phyloP scores from a whole-genome alignment of 805 yeast species.

The Nakazawaea populi region DNA sequence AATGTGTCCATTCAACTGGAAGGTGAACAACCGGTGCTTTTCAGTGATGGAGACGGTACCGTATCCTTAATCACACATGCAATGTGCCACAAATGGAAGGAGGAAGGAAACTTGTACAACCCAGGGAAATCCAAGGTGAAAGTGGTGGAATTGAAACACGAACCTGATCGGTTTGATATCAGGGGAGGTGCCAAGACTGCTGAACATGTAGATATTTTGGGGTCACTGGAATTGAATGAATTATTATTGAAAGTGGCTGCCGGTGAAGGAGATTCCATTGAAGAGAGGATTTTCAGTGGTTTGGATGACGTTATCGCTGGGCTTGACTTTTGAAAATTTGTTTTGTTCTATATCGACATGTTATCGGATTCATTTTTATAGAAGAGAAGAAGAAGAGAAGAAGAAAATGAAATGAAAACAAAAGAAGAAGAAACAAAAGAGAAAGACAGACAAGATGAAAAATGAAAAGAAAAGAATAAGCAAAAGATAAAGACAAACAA shows the following conservation, averaged over 20 bases:
- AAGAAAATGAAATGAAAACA: too few species aligned
- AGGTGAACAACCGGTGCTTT: constrained; percentile 56
- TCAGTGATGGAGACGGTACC: constrained; percentile 96
- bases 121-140: constrained; percentile 74
- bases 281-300: constrained; percentile 51
- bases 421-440: too few species aligned
- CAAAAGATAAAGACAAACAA: too few species aligned
- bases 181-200: constrained; percentile 98
- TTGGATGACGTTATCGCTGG: constrained; percentile 56
- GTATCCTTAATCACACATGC: constrained; percentile 81
- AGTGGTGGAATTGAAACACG: constrained; percentile 86
- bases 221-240: constrained; percentile 89
- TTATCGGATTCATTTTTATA: too few species aligned
- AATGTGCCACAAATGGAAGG: constrained; percentile 90
- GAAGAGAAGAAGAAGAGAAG: too few species aligned
- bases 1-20: constrained; percentile 69
- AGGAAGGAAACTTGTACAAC: constrained; percentile 57
- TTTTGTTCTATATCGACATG: too few species aligned
- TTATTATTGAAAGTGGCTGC: constrained; percentile 74
- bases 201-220: constrained; percentile 94
- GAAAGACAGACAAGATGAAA: too few species aligned
- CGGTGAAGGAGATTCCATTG: constrained; percentile 68
- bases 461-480: too few species aligned
- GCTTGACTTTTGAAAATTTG: constrained; percentile 34
- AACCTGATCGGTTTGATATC: constrained; percentile 89